A percentile compares a stretch with the other conserved stretches of the same genome.
Conservation (phyloP, 179 eudicot genomes). For the Silene noctiflora region DNA sequence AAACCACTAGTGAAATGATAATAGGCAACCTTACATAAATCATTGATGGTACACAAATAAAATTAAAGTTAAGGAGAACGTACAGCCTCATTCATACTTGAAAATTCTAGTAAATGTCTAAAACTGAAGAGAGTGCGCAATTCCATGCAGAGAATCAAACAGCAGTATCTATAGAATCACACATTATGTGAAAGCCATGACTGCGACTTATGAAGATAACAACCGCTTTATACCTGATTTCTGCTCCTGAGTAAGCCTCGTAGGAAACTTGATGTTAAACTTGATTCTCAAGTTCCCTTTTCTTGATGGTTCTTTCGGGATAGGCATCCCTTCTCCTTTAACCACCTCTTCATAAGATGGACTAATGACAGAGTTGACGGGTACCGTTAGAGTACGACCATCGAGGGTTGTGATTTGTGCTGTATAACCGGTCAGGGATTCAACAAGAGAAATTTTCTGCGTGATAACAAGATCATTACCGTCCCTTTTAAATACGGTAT, state of each 20-base stretch:
- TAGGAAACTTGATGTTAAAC: slow-evolving; percentile 69
- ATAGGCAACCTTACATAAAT: slow-evolving; percentile 8
- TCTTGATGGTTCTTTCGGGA: slow-evolving; percentile 64
- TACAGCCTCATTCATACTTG: slow-evolving; percentile 7
- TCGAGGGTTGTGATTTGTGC: slow-evolving; percentile 66
- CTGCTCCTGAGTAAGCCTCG: slow-evolving; percentile 83
- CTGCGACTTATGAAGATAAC: slow-evolving; percentile 40
- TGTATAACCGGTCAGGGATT: slow-evolving; percentile 63
- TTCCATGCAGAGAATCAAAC: slow-evolving; percentile 27
- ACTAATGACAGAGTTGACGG: slow-evolving; percentile 49
- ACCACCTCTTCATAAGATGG: slow-evolving; percentile 72
- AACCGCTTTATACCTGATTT: slow-evolving; percentile 76
- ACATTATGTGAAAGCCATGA: slow-evolving; percentile 19
- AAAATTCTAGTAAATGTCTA: slow-evolving; percentile 11
- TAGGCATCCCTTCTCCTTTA: slow-evolving; percentile 84
- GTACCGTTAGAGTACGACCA: slow-evolving; percentile 51
- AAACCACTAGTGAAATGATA: background rate
- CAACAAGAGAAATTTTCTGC: slow-evolving; percentile 63
- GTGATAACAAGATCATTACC: slow-evolving; percentile 62
- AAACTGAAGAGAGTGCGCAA: slow-evolving; percentile 22
- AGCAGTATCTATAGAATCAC: slow-evolving; percentile 15
- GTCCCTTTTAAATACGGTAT: slow-evolving; percentile 60
- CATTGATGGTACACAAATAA: slow-evolving; percentile 9
- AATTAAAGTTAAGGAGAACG: background rate
- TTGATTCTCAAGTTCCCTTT: slow-evolving; percentile 63